phyloP scores from a whole-genome alignment of 2,329 filamentous ascomycete species.

The Tolypocladium inflatum region DNA sequence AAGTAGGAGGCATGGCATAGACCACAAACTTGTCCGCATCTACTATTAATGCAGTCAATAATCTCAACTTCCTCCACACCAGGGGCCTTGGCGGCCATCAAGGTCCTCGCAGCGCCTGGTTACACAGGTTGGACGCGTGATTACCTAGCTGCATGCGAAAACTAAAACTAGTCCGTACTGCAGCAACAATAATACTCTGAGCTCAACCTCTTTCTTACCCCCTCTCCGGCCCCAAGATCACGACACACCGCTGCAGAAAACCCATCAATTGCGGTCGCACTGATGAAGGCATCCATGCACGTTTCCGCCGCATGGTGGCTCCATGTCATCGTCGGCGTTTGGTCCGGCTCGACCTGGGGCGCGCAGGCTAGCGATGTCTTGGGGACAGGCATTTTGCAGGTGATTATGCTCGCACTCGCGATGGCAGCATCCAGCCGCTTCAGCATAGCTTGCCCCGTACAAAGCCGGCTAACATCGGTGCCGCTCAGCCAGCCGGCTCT shows the following conservation, averaged over 20 bases:
- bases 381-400: not conserved
- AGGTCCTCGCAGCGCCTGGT: not conserved
- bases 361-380: not conserved
- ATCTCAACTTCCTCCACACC: no score
- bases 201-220: not conserved
- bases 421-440: not conserved
- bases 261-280: not conserved
- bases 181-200: no score
- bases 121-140: not conserved
- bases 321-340: not conserved
- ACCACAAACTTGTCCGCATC: no score
- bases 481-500: not conserved
- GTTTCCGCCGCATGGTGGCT: not conserved
- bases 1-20: no score
- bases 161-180: no score
- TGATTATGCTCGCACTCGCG: not conserved
- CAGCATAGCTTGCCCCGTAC: not conserved
- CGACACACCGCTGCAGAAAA: not conserved
- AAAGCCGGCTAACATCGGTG: not conserved
- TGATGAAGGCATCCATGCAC: not conserved
- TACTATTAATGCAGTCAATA: no score
- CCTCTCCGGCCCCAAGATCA: not conserved
- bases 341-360: no score
- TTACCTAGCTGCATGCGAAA: not conserved
- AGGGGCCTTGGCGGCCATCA: not conserved